Conservation (phyloP, 2,329 filamentous ascomycete genomes). For the Neophaeococcomyces mojaviensis region DNA sequence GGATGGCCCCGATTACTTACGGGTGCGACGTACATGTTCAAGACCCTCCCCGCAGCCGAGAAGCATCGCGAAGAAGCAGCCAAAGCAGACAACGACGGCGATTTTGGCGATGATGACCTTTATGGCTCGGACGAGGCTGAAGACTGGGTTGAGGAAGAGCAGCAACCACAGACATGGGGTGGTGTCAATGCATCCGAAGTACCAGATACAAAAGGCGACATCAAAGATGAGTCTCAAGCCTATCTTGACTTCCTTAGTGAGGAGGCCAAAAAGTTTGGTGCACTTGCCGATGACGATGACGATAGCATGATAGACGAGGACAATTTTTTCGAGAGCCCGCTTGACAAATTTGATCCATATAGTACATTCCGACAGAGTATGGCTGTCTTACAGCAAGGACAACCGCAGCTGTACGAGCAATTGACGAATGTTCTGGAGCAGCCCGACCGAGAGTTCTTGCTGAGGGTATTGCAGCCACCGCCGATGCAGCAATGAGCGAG, state of each 20-base stretch:
- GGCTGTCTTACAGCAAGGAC: constrained; percentile 77
- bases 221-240: constrained; percentile 82
- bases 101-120: constrained; percentile 68
- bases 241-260: constrained; percentile 96
- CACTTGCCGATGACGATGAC: constrained; percentile 63
- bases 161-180: constrained; percentile 46
- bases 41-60: constrained; percentile 76
- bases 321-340: constrained; percentile 80
- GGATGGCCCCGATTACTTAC: constrained; percentile 89
- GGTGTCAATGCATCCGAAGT: constrained; percentile 57
- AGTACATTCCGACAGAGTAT: constrained; percentile 76
- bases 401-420: constrained; percentile 78
- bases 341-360: constrained; percentile 95
- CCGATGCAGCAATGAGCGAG: constrained; percentile 6
- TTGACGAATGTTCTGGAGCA: constrained; percentile 70
- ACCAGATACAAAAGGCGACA: constrained; percentile 50
- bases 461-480: constrained; percentile 58
- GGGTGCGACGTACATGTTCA: constrained; percentile 85
- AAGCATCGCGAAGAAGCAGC: constrained; percentile 90
- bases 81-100: constrained; percentile 53
- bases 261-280: constrained; percentile 79
- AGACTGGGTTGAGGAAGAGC: constrained; percentile 63
- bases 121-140: constrained; percentile 64
- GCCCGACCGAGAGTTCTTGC: constrained; percentile 75
- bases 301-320: constrained; percentile 91